Evolutionary conservation across 2,329 filamentous ascomycete species (phyloP).

Genomic region (Colletotrichum sp.): DNA sequence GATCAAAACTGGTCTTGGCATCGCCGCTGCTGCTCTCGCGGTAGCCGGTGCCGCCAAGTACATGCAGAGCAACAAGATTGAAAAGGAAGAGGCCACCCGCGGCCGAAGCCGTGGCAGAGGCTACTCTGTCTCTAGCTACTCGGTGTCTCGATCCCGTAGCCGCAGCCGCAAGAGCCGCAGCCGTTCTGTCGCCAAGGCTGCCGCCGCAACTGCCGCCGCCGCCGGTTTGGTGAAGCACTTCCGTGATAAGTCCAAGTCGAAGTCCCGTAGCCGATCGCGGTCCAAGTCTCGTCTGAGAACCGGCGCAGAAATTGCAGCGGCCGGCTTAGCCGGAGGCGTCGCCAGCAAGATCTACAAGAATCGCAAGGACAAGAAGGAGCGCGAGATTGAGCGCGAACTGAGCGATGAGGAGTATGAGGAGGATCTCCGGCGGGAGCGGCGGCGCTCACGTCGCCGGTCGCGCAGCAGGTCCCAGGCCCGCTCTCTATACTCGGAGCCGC

Average conservation of each 20-base stretch:
- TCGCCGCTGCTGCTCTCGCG: slow-evolving; percentile 67
- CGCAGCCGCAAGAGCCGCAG: slow-evolving; percentile 46
- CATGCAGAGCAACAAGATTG: slow-evolving; percentile 63
- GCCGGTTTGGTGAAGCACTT: slow-evolving; percentile 64
- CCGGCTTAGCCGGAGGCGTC: slow-evolving; percentile 64
- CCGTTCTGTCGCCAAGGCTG: slow-evolving; percentile 61
- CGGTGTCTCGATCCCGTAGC: slow-evolving; percentile 46
- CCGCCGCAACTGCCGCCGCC: slow-evolving; percentile 61
- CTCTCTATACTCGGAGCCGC: slow-evolving; percentile 54
- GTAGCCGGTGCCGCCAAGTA: slow-evolving; percentile 71
- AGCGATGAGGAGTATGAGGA: slow-evolving; percentile 36
- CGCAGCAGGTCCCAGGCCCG: slow-evolving; percentile 59
- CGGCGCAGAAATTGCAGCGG: slow-evolving; percentile 65
- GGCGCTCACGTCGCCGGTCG: slow-evolving; percentile 27
- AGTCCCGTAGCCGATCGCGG: slow-evolving; percentile 38
- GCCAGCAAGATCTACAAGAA: slow-evolving; percentile 67
- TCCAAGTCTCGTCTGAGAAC: slow-evolving; percentile 55
- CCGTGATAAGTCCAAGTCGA: slow-evolving; percentile 45
- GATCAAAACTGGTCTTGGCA: slow-evolving; percentile 65
- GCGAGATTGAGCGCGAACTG: slow-evolving; percentile 38
- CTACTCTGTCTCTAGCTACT: slow-evolving; percentile 36
- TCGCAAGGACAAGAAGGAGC: slow-evolving; percentile 65
- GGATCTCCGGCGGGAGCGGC: slow-evolving; percentile 19
- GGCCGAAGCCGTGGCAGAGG: slow-evolving; percentile 59
- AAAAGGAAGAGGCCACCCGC: slow-evolving; percentile 62